Percentiles rank a stretch among this genome's conserved stretches.
Evolutionary conservation across 352 stramenopile species (phyloP).

Genomic region (Phytophthora brassicae): DNA sequence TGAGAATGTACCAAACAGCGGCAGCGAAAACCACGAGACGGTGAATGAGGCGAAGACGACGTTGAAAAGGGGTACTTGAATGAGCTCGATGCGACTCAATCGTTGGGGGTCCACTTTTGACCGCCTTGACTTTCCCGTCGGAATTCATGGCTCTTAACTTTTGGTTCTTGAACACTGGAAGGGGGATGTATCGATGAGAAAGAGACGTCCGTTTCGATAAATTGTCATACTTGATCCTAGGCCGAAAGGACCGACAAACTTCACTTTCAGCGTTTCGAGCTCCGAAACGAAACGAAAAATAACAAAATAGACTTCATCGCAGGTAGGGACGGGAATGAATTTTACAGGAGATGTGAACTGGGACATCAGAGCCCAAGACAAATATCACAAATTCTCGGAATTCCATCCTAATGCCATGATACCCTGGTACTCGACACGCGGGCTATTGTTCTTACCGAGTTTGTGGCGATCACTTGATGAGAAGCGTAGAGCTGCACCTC

Average conservation of each 20-base stretch:
- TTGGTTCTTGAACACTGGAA: not conserved
- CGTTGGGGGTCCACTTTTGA: constrained; percentile 5
- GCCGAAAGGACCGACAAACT: not conserved
- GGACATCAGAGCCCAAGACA: too few relatives aligned
- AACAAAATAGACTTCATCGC: not conserved
- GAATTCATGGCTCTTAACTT: constrained; percentile 4
- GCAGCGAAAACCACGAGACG: constrained; percentile 24
- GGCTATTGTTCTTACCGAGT: too few relatives aligned
- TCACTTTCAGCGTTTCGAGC: too few relatives aligned
- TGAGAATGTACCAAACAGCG: constrained; percentile 31
- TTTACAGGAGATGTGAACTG: too few relatives aligned
- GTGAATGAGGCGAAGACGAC: constrained; percentile 19
- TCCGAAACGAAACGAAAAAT: constrained; percentile 4
- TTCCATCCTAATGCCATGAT: too few relatives aligned
- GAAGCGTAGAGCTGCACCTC: too few relatives aligned
- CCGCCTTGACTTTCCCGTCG: constrained; percentile 24
- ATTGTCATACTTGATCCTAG: constrained; percentile 1
- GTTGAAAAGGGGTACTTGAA: constrained; percentile 18
- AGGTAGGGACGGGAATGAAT: too few relatives aligned
- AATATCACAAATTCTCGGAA: too few relatives aligned
- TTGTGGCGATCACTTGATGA: too few relatives aligned
- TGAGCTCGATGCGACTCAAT: constrained; percentile 3
- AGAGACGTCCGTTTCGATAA: constrained; percentile 23
- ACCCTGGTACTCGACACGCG: too few relatives aligned
- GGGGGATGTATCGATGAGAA: too few relatives aligned